A percentile compares a stretch with the other conserved stretches of the same genome.
These are phyloP conservation scores for Colletotrichum salicis DNA, from an alignment of 2,329 filamentous ascomycete genomes.

Conservation along the genomic window DNA sequence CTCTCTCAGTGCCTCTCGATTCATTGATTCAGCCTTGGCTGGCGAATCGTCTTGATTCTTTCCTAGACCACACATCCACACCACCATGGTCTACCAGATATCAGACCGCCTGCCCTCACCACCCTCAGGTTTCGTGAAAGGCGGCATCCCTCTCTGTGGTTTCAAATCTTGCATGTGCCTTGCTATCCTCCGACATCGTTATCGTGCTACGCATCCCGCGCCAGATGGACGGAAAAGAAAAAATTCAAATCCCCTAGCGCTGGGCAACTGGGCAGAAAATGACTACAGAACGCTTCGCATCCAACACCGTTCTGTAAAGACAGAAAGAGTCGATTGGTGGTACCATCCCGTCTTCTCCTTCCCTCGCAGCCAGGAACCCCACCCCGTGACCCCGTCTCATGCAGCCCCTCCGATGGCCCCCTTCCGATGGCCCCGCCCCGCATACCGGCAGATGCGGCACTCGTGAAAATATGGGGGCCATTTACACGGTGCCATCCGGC, in stretches of 20 bases:
- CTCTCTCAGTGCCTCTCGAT: neutral
- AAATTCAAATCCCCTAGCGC: neutral
- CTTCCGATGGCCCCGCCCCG: neutral
- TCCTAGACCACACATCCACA: neutral
- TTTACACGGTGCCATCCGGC: neutral
- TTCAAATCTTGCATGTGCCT: neutral
- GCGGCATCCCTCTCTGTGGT: neutral
- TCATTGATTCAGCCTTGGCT: neutral
- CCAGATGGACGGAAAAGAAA: neutral
- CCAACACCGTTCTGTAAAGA: neutral
- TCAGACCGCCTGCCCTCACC: neutral
- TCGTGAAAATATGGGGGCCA: neutral
- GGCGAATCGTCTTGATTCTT: neutral
- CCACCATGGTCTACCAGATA: neutral
- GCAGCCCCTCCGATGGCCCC: neutral
- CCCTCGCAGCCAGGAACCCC: neutral
- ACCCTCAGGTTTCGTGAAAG: neutral
- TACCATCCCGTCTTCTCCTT: constrained; percentile 1
- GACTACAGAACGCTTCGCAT: neutral
- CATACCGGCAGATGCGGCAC: neutral
- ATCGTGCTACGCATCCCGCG: neutral
- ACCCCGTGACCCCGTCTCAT: neutral
- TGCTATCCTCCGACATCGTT: neutral
- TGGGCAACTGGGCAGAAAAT: neutral
- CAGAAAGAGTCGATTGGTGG: constrained; percentile 5